phyloP scores from a whole-genome alignment of 768 basidiomycete genomes.

The Psilocybe sp. region DNA sequence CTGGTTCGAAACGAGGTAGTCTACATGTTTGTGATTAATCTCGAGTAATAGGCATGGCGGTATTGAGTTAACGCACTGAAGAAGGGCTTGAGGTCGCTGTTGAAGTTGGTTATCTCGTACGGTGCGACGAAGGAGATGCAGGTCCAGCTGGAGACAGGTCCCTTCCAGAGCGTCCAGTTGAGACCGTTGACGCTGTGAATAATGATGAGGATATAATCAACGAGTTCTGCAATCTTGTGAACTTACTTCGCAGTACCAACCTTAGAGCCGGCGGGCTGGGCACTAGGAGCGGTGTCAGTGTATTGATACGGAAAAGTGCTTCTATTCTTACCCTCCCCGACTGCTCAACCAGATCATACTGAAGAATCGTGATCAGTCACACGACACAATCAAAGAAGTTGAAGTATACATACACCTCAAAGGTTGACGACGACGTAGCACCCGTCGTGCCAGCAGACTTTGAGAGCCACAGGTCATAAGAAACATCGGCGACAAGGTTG shows the following conservation, averaged over 20 bases:
- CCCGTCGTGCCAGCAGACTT: conserved; percentile 21
- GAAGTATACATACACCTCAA: conserved; percentile 23
- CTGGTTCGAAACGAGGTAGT: conserved; percentile 25
- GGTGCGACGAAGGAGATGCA: conserved; percentile 34
- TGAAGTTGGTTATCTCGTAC: conserved; percentile 30
- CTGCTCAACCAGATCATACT: conserved; percentile 35
- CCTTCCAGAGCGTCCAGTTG: conserved; percentile 31
- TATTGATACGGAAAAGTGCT: not conserved
- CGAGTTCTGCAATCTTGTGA: not conserved
- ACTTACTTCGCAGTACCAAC: conserved; percentile 27
- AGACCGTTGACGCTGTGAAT: conserved; percentile 16
- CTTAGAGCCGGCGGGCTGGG: conserved; percentile 30
- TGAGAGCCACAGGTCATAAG: conserved; percentile 34
- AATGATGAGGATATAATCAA: not conserved
- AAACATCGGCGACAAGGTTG: conserved; percentile 31
- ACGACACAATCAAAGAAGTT: not conserved
- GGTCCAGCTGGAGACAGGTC: conserved; percentile 29
- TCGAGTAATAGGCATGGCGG: not conserved
- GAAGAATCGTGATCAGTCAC: not conserved
- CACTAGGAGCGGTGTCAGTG: conserved; percentile 9
- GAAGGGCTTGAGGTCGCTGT: conserved; percentile 31
- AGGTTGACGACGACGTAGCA: conserved; percentile 27
- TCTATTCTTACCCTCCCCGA: conserved; percentile 25
- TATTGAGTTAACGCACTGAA: conserved; percentile 18
- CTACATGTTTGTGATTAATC: conserved; percentile 10